Evolutionary conservation across 2,329 filamentous ascomycete species (phyloP).

Genomic region (Aspergillus ochraceus): DNA sequence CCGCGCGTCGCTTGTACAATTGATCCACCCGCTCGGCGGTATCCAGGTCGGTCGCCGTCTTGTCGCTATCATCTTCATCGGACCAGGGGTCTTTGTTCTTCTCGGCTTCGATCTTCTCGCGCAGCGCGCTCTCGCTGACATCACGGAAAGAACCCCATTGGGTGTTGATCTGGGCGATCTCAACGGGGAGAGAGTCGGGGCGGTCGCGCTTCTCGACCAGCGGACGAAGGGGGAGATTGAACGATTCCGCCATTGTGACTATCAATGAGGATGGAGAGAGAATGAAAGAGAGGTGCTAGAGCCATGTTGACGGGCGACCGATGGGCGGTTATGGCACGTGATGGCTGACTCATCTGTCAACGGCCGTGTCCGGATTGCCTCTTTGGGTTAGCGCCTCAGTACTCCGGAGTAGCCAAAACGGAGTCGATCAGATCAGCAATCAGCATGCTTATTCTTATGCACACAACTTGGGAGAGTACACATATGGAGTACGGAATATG

Average conservation of each 20-base stretch:
- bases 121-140: constrained; percentile 72
- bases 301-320: neutral
- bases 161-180: constrained; percentile 75
- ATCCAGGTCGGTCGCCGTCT: constrained; percentile 33
- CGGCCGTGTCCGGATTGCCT: neutral
- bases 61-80: constrained; percentile 44
- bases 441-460: too few relatives aligned
- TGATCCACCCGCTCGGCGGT: constrained; percentile 41
- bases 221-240: constrained; percentile 63
- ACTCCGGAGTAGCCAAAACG: too few relatives aligned
- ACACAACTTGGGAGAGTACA: too few relatives aligned
- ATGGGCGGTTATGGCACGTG: neutral
- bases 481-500: too few relatives aligned
- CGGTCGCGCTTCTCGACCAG: constrained; percentile 48
- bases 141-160: constrained; percentile 80
- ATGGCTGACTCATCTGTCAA: neutral
- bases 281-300: neutral
- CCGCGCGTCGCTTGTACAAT: constrained; percentile 45
- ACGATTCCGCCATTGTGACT: constrained; percentile 38
- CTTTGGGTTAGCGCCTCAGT: neutral
- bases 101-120: constrained; percentile 62
- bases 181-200: constrained; percentile 64
- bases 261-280: neutral
- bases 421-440: too few relatives aligned
- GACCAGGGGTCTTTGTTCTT: constrained; percentile 51